Conservation (phyloP, 768 basidiomycete genomes). For the Trametes maxima region DNA sequence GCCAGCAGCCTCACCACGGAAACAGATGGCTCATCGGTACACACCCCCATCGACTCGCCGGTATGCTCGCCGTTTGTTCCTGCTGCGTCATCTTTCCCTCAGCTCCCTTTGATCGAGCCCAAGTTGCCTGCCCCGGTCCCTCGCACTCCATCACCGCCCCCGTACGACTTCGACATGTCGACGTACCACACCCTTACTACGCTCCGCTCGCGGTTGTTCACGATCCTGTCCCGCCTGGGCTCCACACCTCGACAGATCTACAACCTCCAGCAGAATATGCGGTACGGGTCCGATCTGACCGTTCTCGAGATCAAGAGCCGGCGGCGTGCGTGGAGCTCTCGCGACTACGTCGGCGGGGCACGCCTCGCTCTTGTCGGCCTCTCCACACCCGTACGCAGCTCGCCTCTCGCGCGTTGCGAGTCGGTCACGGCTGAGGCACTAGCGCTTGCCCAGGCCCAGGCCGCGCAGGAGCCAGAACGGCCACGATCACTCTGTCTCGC, state of each 20-base stretch:
- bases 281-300: constrained; percentile 24
- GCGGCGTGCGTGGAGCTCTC: constrained; percentile 68
- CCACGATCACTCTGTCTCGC: constrained; percentile 4
- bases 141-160: constrained; percentile 23
- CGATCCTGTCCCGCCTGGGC: constrained; percentile 42
- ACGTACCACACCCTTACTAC: constrained; percentile 33
- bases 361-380: constrained; percentile 46
- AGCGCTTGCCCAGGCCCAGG: neutral
- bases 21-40: constrained; percentile 32
- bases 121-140: constrained; percentile 14
- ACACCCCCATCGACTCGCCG: constrained; percentile 29
- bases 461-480: neutral
- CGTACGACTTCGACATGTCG: constrained; percentile 26
- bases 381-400: constrained; percentile 51
- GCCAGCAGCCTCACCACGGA: constrained; percentile 26
- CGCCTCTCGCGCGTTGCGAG: constrained; percentile 45
- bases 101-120: neutral
- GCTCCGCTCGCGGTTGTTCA: constrained; percentile 33
- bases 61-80: constrained; percentile 16
- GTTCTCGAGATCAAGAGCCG: constrained; percentile 60
- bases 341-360: constrained; percentile 43
- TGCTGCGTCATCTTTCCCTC: constrained; percentile 1
- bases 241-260: constrained; percentile 39
- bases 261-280: constrained; percentile 40
- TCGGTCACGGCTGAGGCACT: constrained; percentile 22